Conservation (phyloP, 768 basidiomycete species). For the Hebeloma cylindrosporum region DNA sequence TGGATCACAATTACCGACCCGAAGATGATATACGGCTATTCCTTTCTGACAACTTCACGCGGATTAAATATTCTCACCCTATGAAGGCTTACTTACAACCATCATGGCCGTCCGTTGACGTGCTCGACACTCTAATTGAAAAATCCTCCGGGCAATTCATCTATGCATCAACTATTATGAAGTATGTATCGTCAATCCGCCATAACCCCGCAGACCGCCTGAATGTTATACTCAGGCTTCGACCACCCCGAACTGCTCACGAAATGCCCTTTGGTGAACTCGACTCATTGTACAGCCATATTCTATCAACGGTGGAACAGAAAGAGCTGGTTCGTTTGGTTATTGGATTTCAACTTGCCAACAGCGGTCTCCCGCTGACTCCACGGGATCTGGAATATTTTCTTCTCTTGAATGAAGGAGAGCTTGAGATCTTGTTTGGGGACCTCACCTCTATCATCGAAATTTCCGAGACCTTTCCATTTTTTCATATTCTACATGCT, state of each 20-base stretch:
- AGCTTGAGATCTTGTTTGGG: neutral
- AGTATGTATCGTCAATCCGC: neutral
- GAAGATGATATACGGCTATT: conserved; percentile 8
- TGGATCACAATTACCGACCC: conserved; percentile 5
- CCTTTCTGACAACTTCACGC: neutral
- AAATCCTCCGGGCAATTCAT: conserved; percentile 18
- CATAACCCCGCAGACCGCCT: conserved; percentile 1
- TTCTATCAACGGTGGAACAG: neutral
- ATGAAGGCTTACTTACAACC: neutral
- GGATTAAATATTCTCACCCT: conserved; percentile 7
- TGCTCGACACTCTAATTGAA: neutral
- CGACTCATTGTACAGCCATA: conserved; percentile 5
- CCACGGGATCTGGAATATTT: neutral
- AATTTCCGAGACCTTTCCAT: neutral
- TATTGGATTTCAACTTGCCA: neutral
- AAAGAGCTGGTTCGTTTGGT: neutral
- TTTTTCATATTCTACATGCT: conserved; percentile 2
- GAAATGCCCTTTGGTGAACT: conserved; percentile 3
- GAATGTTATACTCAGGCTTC: neutral
- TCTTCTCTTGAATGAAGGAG: neutral
- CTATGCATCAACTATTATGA: conserved; percentile 11
- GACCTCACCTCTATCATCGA: neutral
- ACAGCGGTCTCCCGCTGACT: neutral
- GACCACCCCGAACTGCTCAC: neutral
- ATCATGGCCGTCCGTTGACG: neutral